Conservation (phyloP, 2,329 filamentous ascomycete genomes). For the Calonectria pseudoreteaudii region DNA sequence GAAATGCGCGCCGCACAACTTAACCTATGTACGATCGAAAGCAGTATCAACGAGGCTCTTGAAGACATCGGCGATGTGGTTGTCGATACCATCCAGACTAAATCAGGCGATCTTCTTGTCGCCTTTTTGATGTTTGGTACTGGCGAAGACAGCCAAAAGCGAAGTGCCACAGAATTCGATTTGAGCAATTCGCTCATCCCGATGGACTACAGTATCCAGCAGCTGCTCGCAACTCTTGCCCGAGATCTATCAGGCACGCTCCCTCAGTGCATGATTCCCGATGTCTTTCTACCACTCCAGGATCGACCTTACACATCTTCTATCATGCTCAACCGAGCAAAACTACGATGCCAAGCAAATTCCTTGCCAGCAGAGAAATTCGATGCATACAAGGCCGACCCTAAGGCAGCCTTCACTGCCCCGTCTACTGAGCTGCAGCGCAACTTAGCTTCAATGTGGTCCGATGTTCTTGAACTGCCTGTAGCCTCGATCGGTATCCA, state of each 20-base stretch:
- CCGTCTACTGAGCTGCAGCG: not conserved
- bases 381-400: not conserved
- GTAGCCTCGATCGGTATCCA: slow-evolving; percentile 38
- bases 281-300: not conserved
- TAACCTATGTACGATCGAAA: not conserved
- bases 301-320: not conserved
- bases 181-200: not conserved
- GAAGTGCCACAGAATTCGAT: not conserved
- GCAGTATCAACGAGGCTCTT: not conserved
- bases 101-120: not conserved
- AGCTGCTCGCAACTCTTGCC: not conserved
- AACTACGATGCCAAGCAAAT: not conserved
- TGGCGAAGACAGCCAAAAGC: not conserved
- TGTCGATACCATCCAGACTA: not conserved
- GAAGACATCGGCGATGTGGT: not conserved
- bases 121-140: not conserved
- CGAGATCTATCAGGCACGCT: not conserved
- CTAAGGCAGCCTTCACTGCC: not conserved
- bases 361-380: not conserved
- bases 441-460: slow-evolving; percentile 48
- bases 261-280: slow-evolving; percentile 7
- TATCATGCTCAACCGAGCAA: not conserved
- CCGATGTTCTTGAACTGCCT: slow-evolving; percentile 34
- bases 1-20: not conserved
- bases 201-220: not conserved